Conservation (phyloP, 129 eudicot genomes). For the Ambrosia artemisiifolia region DNA sequence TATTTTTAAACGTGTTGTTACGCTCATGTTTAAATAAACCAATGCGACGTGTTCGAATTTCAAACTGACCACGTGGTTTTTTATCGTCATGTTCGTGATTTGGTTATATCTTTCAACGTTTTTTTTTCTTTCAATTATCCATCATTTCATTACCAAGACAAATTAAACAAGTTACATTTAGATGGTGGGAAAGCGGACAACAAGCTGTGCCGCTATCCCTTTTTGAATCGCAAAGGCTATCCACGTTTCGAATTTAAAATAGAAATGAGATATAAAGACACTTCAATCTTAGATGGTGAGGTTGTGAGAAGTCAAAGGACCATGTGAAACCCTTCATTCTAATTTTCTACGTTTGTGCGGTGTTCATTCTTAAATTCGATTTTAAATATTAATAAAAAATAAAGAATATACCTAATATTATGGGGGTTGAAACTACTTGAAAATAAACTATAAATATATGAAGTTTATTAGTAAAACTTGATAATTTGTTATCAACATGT, state of each 20-base stretch:
- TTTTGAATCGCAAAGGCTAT: too few relatives aligned
- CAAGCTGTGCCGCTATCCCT: too few relatives aligned
- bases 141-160: too few relatives aligned
- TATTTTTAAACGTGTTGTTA: too few relatives aligned
- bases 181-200: too few relatives aligned
- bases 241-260: background rate
- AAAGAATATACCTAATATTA: background rate
- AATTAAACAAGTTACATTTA: too few relatives aligned
- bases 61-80: too few relatives aligned
- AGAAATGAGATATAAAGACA: background rate
- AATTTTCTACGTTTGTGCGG: conserved; percentile 14
- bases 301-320: conserved; percentile 22
- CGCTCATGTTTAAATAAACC: too few relatives aligned
- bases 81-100: too few relatives aligned
- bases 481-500: background rate
- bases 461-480: background rate
- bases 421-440: background rate
- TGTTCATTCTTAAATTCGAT: background rate
- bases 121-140: too few relatives aligned
- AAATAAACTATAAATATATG: background rate
- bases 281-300: conserved; percentile 25
- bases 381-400: background rate
- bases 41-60: too few relatives aligned
- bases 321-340: conserved; percentile 18
- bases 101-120: background rate